Base-by-base conservation (phyloP, 1,284 basidiomycete species). In the Entoloma clypeatum region DNA sequence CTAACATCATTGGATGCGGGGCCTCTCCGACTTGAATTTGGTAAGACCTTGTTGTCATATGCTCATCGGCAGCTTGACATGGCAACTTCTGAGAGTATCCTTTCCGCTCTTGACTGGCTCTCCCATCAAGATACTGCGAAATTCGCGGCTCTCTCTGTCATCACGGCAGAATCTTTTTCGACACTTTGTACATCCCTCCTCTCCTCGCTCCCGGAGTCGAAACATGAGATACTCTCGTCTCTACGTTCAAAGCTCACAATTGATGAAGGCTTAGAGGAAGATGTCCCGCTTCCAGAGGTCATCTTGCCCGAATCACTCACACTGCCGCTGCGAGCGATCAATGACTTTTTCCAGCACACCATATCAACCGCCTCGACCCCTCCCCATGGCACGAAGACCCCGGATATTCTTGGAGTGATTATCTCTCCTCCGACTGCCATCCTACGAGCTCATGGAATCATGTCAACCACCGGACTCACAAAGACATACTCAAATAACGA, bases 401-500 rank as follows among this genome's bases (percentile, higher is more conserved):
- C 74, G 49, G 62, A 78, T 62, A 62, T 80, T 55, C 56, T 79
- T 30, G 70, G 65, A 24, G 69, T 79, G 17, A 70, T 80, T 3
- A 72, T 82, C 14, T 84, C 82, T 1, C 86, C 86, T 2, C 81
- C 82, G 7, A 77, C 78, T 4, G 76, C 83, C 7, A 52, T 88
- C 13, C 65, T 89, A 32, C 72, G 85, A 32, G 84, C 82, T 1
- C 83, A 85, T 0, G 81, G n/a, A n/a, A n/a, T n/a, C n/a, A n/a
- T 78, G 2, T 76, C 79, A 17, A 83, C 81, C 13, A 84, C 81
- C 1, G 82, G 83, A n/a, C 68, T 89, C 22, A 87, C 86, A 11
- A 90, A 88, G 64, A 87, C 74, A 44, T 90, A 89, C 52, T 59
- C 58, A 16, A 82, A 75, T 56, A 87, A 89, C 52, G 86, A 88